Base-by-base conservation (phyloP, 306 rosid genomes). In the Trifolium dubium region DNA sequence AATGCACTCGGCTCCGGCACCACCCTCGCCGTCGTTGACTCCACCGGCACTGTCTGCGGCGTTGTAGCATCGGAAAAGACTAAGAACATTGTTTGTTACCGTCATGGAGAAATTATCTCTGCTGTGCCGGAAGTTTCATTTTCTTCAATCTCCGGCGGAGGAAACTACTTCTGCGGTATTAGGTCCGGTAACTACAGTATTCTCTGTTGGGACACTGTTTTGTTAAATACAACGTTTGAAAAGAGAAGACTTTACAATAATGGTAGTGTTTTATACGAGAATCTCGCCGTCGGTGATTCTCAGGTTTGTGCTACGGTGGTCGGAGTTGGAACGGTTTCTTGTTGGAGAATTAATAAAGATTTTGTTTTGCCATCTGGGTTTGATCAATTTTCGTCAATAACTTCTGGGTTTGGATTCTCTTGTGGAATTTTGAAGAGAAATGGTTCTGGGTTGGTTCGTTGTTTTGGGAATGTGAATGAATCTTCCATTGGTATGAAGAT, bases 391-490 rank as follows among this genome's bases (percentile, higher is more conserved):
- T 17, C 5, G 15, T 89, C 93, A 0, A 81, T 92, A 59, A 85
- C 99, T 66, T 94, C 99, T 65, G 99, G 99, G 83, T 77, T 75
- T 43, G 93, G 87, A 0, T 94, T 92, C 76, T 80, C 98, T 79
- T 94, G 99, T 46, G 99, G 99, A 8, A 83, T 92, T 64, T 5
- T 67, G 76, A 83, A 30, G 40, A 46, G 13, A 17, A 55, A 32
- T 9, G 55, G 2, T 44, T 32, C 35, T 15, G 46, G 29, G 19
- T 86, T 89, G 12, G 89, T 94, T 73, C 84, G 56, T 4, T 94
- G 99, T 74, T 89, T 96, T 94, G 99, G 99, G 12, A 40, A 60
- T 60, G 23, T 60, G 66, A 32, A 65, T 11, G 67, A 5, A 10
- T 54, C 44, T 44, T 44, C 81, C 4, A 17, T 77, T 5, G 80